These are phyloP conservation scores for Rhodotorula sp. DNA, from an alignment of 1,284 basidiomycete genomes.

Conservation along the genomic window DNA sequence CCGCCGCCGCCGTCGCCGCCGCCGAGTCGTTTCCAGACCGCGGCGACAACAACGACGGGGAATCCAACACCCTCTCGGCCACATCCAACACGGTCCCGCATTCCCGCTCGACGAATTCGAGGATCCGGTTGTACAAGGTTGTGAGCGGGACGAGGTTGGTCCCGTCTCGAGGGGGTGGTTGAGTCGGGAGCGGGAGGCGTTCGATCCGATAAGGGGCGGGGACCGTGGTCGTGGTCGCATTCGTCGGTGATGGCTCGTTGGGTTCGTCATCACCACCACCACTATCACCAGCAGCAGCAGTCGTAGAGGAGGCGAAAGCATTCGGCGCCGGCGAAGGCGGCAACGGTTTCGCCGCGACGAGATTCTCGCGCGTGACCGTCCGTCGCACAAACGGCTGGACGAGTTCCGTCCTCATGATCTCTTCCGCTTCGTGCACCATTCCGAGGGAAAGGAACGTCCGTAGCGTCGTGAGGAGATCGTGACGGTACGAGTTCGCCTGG, in stretches of 20 bases:
- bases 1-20: no score
- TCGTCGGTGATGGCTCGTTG: not conserved
- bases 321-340: not conserved
- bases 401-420: constrained; percentile 68
- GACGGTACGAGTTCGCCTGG: constrained; percentile 20
- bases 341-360: constrained; percentile 46
- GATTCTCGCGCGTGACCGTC: constrained; percentile 69
- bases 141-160: constrained; percentile 64
- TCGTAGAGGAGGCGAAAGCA: not conserved
- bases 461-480: constrained; percentile 49
- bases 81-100: constrained; percentile 69
- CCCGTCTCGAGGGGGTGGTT: constrained; percentile 51
- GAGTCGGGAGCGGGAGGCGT: constrained; percentile 9
- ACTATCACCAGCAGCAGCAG: not conserved
- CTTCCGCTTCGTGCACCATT: constrained; percentile 80
- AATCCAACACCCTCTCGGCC: constrained; percentile 58
- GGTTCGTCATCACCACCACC: not conserved
- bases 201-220: constrained; percentile 38
- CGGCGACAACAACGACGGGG: no score
- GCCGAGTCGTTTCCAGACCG: no score
- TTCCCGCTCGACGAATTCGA: constrained; percentile 72
- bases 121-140: constrained; percentile 72
- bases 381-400: constrained; percentile 72
- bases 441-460: constrained; percentile 76
- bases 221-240: not conserved